Conservation (phyloP, 768 basidiomycete species). For the Glaciozyma martinii region DNA sequence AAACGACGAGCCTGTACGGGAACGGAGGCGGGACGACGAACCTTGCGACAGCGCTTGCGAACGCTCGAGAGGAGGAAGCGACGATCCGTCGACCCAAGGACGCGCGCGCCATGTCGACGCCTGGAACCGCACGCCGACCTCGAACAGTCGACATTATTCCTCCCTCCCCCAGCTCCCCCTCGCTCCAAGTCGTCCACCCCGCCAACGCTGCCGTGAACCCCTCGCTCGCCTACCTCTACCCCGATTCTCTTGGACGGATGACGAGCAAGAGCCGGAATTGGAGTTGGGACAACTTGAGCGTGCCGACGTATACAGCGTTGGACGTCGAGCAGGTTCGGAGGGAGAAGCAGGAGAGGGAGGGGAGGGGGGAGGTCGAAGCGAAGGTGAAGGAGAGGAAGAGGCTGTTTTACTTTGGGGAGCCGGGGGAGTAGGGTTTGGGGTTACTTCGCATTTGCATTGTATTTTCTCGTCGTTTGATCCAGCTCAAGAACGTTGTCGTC, state of each 20-base stretch:
- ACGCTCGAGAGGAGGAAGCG: not conserved
- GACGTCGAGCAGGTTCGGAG: slow-evolving; percentile 6
- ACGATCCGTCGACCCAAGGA: not conserved
- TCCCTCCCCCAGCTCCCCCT: not conserved
- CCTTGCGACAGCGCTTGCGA: not conserved
- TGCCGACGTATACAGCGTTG: not conserved
- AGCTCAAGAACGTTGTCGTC: no score
- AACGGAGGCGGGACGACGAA: not conserved
- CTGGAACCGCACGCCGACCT: not conserved
- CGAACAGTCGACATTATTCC: not conserved
- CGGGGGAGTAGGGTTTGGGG: no score
- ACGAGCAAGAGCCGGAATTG: not conserved
- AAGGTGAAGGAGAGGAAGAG: not conserved
- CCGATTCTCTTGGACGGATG: not conserved
- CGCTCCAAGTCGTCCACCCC: not conserved
- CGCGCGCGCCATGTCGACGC: not conserved
- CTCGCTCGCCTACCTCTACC: slow-evolving; percentile 5
- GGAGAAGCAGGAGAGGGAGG: not conserved
- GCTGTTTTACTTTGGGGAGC: slow-evolving; percentile 7
- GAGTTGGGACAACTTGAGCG: not conserved
- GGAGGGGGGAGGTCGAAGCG: not conserved
- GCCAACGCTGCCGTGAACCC: slow-evolving; percentile 10
- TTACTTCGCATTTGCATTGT: no score
- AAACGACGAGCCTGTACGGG: not conserved
- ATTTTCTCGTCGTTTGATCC: no score